These are phyloP conservation scores for Colletotrichum theobromicola DNA, from an alignment of 2,329 filamentous ascomycete genomes.

Conservation along the genomic window DNA sequence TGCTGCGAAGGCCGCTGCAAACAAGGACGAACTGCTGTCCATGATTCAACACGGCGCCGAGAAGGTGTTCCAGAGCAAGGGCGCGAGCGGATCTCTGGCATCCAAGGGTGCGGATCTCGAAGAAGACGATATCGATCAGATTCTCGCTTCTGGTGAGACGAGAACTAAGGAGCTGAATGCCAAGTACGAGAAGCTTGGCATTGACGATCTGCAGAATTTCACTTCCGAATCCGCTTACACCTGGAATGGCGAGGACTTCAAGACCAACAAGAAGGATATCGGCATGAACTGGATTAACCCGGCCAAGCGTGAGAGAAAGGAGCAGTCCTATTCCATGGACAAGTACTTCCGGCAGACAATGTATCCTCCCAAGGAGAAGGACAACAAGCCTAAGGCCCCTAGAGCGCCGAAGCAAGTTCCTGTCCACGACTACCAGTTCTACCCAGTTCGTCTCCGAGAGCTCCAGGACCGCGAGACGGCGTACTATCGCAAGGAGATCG, in stretches of 20 bases:
- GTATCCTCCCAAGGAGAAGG: constrained; percentile 78
- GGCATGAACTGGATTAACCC: constrained; percentile 98
- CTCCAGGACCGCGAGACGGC: constrained; percentile 97
- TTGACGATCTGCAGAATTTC: constrained; percentile 97
- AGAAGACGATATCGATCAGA: constrained; percentile 89
- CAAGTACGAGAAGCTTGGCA: constrained; percentile 94
- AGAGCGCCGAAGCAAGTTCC: constrained; percentile 90
- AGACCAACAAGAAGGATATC: constrained; percentile 88
- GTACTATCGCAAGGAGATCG: constrained; percentile 94
- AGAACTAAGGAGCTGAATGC: constrained; percentile 89
- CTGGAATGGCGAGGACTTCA: constrained; percentile 98
- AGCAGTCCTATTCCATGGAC: constrained; percentile 97
- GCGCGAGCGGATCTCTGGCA: constrained; percentile 63
- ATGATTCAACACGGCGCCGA: constrained; percentile 99
- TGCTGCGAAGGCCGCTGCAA: constrained; percentile 87
- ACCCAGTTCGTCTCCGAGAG: constrained; percentile 81
- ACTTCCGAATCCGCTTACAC: constrained; percentile 97
- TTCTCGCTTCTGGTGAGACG: constrained; percentile 84
- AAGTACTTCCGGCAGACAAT: constrained; percentile 96
- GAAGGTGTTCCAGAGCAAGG: constrained; percentile 83
- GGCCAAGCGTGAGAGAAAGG: constrained; percentile 96
- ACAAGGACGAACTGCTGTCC: constrained; percentile 92
- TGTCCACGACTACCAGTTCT: constrained; percentile 98
- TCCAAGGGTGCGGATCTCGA: constrained; percentile 68
- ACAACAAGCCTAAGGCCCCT: constrained; percentile 94